Base-by-base conservation (phyloP, 2,329 filamentous ascomycete genomes). In the Botrytis squamosa region DNA sequence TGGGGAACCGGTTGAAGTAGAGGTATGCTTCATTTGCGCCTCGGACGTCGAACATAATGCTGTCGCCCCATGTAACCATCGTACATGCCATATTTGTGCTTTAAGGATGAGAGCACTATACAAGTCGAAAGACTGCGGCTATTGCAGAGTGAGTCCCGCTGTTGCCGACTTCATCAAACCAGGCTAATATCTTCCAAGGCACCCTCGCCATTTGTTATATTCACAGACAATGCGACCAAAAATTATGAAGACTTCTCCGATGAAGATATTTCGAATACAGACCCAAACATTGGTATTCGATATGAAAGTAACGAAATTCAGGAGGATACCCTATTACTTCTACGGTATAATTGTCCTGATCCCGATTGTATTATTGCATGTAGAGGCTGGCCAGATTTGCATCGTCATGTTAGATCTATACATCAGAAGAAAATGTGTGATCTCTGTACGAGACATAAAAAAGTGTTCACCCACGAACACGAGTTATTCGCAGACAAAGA, bases 401-500 rank as follows among this genome's bases (percentile, higher is more conserved):
- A 94, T 81, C 87, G 90, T 60, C 92, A 99, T 85, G 95, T 98
- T 73, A 92, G 92, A 80, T 89, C 86, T 70, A 88, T 88, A 74
- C 96, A 99, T 84, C 87, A 91, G 76, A 97, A 95, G 84, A 91
- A 93, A 81, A 95, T 97, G 91, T 97, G 93, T 83, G 94, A 97
- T 82, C 86, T 97, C 18, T 98, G 95, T 83, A 93, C 95, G 10
- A 87, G 94, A 75, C 95, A 98, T 85, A 99, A 99, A 84, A 98
- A 97, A 81, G 94, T 98, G 49, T 99, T 99, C 79, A 98, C 96
- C 1, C 96, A 99, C 83, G 96, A 99, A 83, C 96, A 99, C 81
- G 93, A 97, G 76, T 87, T 99, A 1, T 98, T 98, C 82, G 92
- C 93, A 0, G 88, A 90, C 75, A 88, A 91, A 76, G 93, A 95